Conservation (phyloP, 306 rosid genomes). For the Pyrus communis region DNA sequence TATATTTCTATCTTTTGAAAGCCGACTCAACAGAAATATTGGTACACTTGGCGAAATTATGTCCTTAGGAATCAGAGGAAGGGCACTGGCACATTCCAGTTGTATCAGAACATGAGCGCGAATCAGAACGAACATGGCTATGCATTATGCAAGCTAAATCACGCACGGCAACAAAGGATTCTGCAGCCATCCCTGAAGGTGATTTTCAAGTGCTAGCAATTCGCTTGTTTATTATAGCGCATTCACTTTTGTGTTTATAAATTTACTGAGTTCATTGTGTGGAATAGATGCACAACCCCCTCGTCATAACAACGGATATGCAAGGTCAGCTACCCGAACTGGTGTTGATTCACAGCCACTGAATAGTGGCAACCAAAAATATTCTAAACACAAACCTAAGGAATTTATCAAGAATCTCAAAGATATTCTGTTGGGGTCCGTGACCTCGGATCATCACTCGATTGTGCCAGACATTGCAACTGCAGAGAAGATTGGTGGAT, state of each 20-base stretch:
- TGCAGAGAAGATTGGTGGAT: constrained; percentile 53
- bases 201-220: background rate
- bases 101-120: constrained; percentile 47
- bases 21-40: constrained; percentile 5
- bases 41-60: constrained; percentile 20
- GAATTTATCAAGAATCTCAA: constrained; percentile 37
- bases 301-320: constrained; percentile 14
- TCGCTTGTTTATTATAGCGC: background rate
- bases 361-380: constrained; percentile 15
- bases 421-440: constrained; percentile 36
- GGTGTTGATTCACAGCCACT: constrained; percentile 22
- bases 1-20: background rate
- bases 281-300: constrained; percentile 23
- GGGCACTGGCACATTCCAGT: constrained; percentile 94
- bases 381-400: constrained; percentile 20
- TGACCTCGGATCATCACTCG: constrained; percentile 21
- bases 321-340: constrained; percentile 23
- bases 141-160: constrained; percentile 58
- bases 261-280: background rate
- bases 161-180: constrained; percentile 20
- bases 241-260: background rate
- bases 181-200: constrained; percentile 43
- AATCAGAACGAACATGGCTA: constrained; percentile 68
- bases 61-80: constrained; percentile 75
- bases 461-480: constrained; percentile 36